Evolutionary conservation across 2,329 filamentous ascomycete species (phyloP).

Genomic region (Epichloe baconii): DNA sequence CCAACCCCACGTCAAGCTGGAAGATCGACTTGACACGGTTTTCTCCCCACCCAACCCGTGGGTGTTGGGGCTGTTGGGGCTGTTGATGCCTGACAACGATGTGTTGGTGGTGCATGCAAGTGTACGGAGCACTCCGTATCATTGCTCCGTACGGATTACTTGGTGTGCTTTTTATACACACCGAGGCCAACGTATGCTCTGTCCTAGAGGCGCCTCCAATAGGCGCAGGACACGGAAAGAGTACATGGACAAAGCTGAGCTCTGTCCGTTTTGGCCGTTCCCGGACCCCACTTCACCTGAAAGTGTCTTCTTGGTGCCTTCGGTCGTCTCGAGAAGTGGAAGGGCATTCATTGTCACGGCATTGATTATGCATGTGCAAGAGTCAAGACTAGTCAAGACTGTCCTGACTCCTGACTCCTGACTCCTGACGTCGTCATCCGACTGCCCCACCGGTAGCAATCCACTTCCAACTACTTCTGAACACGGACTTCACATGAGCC

Average conservation of each 20-base stretch:
- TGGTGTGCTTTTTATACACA: background rate
- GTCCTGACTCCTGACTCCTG: no score
- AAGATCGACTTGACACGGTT: no score
- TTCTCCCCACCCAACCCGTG: background rate
- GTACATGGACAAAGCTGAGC: no score
- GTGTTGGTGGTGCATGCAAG: slow-evolving; percentile 3
- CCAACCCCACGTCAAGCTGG: no score
- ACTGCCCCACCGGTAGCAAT: background rate
- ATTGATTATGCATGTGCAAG: no score
- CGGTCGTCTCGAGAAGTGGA: no score
- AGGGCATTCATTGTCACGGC: no score
- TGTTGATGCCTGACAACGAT: slow-evolving; percentile 1
- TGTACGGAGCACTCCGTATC: background rate
- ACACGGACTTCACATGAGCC: background rate
- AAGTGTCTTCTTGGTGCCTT: no score
- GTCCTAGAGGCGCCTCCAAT: background rate
- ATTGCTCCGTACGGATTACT: no score
- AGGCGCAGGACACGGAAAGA: background rate
- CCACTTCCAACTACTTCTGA: background rate
- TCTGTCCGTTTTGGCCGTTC: no score
- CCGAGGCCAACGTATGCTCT: slow-evolving; percentile 1
- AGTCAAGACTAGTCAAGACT: no score
- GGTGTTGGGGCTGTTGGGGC: background rate
- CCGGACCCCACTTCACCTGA: no score
- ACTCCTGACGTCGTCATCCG: background rate